Conservation (phyloP, 768 basidiomycete genomes). For the Lactifluus subvellereus region DNA sequence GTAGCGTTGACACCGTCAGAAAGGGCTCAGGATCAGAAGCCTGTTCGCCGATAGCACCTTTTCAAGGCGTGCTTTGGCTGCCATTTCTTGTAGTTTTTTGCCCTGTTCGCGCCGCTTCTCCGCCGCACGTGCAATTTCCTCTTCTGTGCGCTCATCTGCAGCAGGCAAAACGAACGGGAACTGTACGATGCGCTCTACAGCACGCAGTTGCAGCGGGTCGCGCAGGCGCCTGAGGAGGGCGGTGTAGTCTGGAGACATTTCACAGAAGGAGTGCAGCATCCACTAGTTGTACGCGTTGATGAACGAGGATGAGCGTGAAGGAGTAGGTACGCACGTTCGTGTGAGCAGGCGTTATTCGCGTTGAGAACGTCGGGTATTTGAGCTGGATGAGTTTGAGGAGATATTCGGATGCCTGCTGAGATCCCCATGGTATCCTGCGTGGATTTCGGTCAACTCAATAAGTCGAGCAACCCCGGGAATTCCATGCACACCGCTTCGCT, state of each 20-base stretch:
- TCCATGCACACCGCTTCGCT: conserved; percentile 64
- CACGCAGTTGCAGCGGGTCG: conserved; percentile 58
- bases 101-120: conserved; percentile 87
- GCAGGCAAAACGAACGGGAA: conserved; percentile 70
- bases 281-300: conserved; percentile 45
- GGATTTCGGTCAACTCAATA: neutral
- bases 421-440: conserved; percentile 88
- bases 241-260: conserved; percentile 74
- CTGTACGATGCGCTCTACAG: conserved; percentile 69
- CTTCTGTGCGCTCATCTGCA: conserved; percentile 82
- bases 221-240: conserved; percentile 59
- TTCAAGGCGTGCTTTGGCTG: conserved; percentile 76
- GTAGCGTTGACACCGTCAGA: neutral
- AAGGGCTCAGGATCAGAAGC: neutral
- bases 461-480: neutral
- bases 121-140: conserved; percentile 70
- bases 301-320: neutral
- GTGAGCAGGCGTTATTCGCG: conserved; percentile 70
- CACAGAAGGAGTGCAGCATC: conserved; percentile 86
- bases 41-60: conserved; percentile 48
- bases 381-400: conserved; percentile 90
- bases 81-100: conserved; percentile 83
- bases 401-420: conserved; percentile 84
- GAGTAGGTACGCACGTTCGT: conserved; percentile 51
- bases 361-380: conserved; percentile 91